Evolutionary conservation across 1,284 basidiomycete genomes (phyloP).

Genomic region (Microbotryum lychnidis-dioicae): DNA sequence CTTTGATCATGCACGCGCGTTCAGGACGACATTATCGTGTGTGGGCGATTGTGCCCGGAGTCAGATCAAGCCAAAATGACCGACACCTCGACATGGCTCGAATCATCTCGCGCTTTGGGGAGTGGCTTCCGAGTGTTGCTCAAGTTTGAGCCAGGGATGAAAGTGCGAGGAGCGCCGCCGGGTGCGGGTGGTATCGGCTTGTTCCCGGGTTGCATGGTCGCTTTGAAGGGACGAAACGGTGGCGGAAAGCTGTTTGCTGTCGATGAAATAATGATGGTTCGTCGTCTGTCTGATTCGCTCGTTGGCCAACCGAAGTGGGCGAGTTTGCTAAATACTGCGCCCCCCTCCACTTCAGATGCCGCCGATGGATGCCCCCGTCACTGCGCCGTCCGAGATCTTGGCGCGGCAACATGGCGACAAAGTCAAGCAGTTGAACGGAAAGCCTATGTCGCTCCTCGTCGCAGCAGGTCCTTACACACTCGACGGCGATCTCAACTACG

Average conservation of each 20-base stretch:
- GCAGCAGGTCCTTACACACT: conserved; percentile 74
- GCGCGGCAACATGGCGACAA: conserved; percentile 36
- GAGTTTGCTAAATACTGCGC: not conserved
- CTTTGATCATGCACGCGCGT: not conserved
- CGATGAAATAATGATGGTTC: conserved; percentile 68
- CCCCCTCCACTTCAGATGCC: conserved; percentile 38
- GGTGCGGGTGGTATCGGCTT: conserved; percentile 64
- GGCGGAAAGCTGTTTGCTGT: conserved; percentile 79
- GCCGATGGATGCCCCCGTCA: conserved; percentile 39
- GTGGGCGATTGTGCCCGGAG: conserved; percentile 73
- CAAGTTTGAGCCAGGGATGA: conserved; percentile 58
- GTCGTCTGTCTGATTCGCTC: conserved; percentile 20
- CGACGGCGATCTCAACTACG: conserved; percentile 66
- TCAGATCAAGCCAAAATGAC: conserved; percentile 57
- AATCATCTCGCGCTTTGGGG: conserved; percentile 64
- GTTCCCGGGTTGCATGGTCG: conserved; percentile 83
- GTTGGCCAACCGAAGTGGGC: not conserved
- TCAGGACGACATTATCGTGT: conserved; percentile 64
- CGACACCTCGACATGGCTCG: conserved; percentile 63
- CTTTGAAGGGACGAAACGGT: conserved; percentile 82
- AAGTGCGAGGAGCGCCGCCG: conserved; percentile 54
- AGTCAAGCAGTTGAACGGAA: conserved; percentile 39
- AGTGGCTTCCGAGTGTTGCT: conserved; percentile 53
- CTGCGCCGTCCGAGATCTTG: conserved; percentile 36
- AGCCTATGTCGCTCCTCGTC: conserved; percentile 57